A percentile compares a stretch with the other conserved stretches of the same genome.
These are phyloP conservation scores for Microdochium bolleyi DNA, from an alignment of 2,329 filamentous ascomycete species.

Conservation along the genomic window DNA sequence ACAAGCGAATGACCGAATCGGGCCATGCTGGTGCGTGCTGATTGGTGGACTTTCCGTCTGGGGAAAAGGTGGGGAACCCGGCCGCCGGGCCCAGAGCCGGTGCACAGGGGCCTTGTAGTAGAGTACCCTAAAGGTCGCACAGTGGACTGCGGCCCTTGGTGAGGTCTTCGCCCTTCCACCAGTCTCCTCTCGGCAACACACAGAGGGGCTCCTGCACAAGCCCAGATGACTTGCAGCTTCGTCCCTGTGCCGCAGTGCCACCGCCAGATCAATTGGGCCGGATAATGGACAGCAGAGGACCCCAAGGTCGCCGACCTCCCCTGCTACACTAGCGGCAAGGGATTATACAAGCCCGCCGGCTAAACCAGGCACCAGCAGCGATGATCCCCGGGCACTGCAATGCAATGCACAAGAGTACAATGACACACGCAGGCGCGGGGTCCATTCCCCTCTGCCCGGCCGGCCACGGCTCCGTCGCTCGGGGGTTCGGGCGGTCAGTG, in stretches of 20 bases:
- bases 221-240: no score
- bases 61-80: background rate
- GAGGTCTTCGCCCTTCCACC: no score
- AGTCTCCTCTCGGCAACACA: no score
- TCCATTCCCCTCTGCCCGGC: background rate
- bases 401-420: background rate
- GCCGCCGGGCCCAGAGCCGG: background rate
- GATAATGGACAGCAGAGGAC: background rate
- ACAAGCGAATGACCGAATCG: background rate
- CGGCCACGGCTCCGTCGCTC: background rate
- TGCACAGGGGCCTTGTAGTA: no score
- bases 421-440: background rate
- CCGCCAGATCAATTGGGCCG: background rate
- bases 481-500: background rate
- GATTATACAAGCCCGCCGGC: no score
- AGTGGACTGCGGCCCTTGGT: no score
- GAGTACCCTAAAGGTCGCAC: no score
- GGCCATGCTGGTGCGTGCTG: background rate
- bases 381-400: background rate
- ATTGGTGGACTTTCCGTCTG: background rate
- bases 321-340: no score
- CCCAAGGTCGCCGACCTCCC: no score
- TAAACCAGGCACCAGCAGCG: no score
- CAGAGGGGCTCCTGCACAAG: no score
- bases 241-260: background rate